A percentile compares a stretch with the other conserved stretches of the same genome.
Evolutionary conservation across 140 eudicot species (phyloP).

Genomic region (Erigeron philadelphicus): DNA sequence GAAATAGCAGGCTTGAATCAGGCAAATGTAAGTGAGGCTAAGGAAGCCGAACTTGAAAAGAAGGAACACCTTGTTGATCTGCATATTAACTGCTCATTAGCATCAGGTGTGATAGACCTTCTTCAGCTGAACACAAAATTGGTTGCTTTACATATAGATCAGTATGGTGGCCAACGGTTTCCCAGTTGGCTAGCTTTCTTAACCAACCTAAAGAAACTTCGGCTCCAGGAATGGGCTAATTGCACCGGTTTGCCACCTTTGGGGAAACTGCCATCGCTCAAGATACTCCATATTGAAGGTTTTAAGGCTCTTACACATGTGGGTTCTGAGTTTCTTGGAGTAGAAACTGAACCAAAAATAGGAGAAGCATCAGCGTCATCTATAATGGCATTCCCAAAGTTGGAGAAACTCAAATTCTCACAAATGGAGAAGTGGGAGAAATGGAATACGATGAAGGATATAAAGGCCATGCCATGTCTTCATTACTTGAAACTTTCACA

Average conservation of each 20-base stretch:
- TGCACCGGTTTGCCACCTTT: constrained; percentile 21
- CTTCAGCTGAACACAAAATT: too few relatives aligned
- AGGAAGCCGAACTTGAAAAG: constrained; percentile 24
- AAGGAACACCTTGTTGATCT: constrained; percentile 16
- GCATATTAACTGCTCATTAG: not conserved
- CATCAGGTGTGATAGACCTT: too few relatives aligned
- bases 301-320: constrained; percentile 19
- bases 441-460: not conserved
- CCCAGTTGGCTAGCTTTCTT: too few relatives aligned
- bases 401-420: too few relatives aligned
- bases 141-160: too few relatives aligned
- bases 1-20: not conserved
- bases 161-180: too few relatives aligned
- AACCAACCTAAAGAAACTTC: too few relatives aligned
- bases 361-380: too few relatives aligned
- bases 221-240: not conserved
- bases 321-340: constrained; percentile 19
- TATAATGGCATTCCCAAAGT: too few relatives aligned
- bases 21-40: constrained; percentile 18
- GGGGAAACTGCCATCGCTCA: constrained; percentile 20
- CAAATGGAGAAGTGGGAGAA: too few relatives aligned
- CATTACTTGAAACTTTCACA: constrained; percentile 14
- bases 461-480: constrained; percentile 10
- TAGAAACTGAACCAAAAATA: too few relatives aligned
- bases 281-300: constrained; percentile 19